Base-by-base conservation (phyloP, 139 green algal species). In the Tetraselmis striata region DNA sequence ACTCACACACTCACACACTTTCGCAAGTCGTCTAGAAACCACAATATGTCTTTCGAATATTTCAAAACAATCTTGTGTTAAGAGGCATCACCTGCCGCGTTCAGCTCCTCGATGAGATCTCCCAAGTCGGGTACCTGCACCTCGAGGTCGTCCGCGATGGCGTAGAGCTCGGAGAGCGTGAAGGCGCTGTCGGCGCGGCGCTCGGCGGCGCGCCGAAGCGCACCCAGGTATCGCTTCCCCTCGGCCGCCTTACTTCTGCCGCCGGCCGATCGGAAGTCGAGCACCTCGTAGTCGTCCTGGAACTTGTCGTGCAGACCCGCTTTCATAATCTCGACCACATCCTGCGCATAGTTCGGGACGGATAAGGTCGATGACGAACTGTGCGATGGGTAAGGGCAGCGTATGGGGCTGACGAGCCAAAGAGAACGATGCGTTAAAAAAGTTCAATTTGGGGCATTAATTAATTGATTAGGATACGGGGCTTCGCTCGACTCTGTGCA, bases 271-370 rank as follows among this genome's bases (percentile, higher is more conserved):
- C 88, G 83, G 83, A 93, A 94, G 79, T 94, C 89, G 1, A 90
- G 32, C 45, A 85, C 84, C 29, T 82, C 86, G 28, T 76, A 59
- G 1, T 84, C 80, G 27, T 83, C 88, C 1, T 81, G 76, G n/a
- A 89, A 87, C 1, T 84, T 80, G 81, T 94, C 89, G 27, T 87
- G 86, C 85, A 97, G 80, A 30, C 85, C 86, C 30, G 90, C 86
- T 23, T 84, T 84, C 89, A 97, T 91, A 30, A 97, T 86, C 81
- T 94, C 90, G 1, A 96, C 87, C 29, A 91, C 94, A 59, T 97
- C 92, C 86, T 90, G 79, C 28, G 81, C 28, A n/a, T n/a, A n/a
- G n/a, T n/a, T n/a, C n/a, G n/a, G n/a, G n/a, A n/a, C n/a, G n/a
- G n/a, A n/a, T n/a, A n/a, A n/a, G n/a, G n/a, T n/a, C n/a, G n/a